Conservation (phyloP, 225 moss, liverwort and hornwort genomes). For the Takakia lepidozioides region DNA sequence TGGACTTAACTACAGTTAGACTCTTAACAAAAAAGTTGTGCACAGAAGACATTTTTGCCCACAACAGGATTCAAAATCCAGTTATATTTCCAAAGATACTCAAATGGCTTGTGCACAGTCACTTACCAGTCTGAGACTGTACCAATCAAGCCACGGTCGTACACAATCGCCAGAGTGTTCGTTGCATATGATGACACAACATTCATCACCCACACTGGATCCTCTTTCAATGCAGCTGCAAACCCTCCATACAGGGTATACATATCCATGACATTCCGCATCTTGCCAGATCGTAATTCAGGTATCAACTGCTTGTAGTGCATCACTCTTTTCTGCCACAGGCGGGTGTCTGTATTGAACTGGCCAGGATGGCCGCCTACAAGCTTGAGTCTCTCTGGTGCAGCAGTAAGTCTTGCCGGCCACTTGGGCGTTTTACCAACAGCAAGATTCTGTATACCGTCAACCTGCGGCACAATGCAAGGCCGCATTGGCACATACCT, state of each 20-base stretch:
- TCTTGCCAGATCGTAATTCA: conserved; percentile 34
- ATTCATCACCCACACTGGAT: conserved; percentile 90
- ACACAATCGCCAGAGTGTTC: conserved; percentile 62
- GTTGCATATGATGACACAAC: conserved; percentile 74
- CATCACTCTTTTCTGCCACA: conserved; percentile 50
- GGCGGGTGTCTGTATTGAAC: conserved; percentile 50
- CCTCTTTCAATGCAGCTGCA: conserved; percentile 59
- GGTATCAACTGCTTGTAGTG: conserved; percentile 63
- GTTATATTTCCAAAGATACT: too few species aligned
- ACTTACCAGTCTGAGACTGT: conserved; percentile 66
- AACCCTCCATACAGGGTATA: conserved; percentile 65
- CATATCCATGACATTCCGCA: conserved; percentile 82
- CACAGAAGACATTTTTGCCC: too few species aligned
- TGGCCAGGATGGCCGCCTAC: conserved; percentile 21
- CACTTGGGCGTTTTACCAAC: conserved; percentile 47
- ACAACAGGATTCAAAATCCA: too few species aligned
- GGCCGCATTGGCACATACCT: conserved; percentile 89
- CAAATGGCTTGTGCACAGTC: too few species aligned
- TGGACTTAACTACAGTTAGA: too few species aligned
- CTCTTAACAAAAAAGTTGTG: too few species aligned
- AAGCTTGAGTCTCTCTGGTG: conserved; percentile 52
- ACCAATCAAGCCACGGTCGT: conserved; percentile 69
- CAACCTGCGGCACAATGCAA: conserved; percentile 59
- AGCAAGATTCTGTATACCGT: conserved; percentile 30
- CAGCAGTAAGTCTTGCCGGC: conserved; percentile 48